Evolutionary conservation across 768 basidiomycete genomes (phyloP), one percentile per base, ranked within the genome.

Genomic region (Sarcodon aspratus): DNA sequence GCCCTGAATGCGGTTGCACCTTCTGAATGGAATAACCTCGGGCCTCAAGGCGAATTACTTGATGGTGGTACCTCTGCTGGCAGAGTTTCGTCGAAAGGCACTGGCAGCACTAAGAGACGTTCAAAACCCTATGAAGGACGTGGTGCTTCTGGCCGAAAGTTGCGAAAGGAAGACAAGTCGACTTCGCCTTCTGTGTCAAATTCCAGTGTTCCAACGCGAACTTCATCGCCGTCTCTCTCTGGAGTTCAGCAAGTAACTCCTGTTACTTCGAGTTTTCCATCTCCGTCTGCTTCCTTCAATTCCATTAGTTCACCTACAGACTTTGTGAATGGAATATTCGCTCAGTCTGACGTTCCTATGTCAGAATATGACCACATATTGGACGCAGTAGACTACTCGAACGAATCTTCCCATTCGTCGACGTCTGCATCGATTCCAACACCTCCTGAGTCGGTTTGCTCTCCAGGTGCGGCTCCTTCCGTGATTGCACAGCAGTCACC

Each of bases 41-140:
- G 48, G 6, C 18, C 38, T 35, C 46, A 33, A 45, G 52, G 40
- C 27, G 56, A 54, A 9, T 36, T 35, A 10, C 17, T 36, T 11
- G 54, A 48, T 32, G 55, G 48, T 42, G 34, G 45, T 1, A 33
- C 34, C 33, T 50, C 49, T 54, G 31, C 61, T 2, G 40, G 9
- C 7, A 27, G 67, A 37, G 69, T 70, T 6, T 68, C 71, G 9
- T 67, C 70, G 27, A 82, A 76, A 57, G 70, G 75, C 50, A 74
- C 50, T 2, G 59, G 62, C 11, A 59, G 59, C 3, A 59, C 55
- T 36, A 82, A 77, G 61, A 79, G 75, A 52, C 78, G 86, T 31
- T 71, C 75, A 3, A 89, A 87, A 60, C 85, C 85, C 3, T 85
- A 86, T 54, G 82, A 85, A 57, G 59, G 51, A 54, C 55, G 55